Percentiles rank a stretch among this genome's conserved stretches.
These are phyloP conservation scores for Filobasidium uniguttulatum DNA, from an alignment of 1,284 basidiomycete species.

Conservation along the genomic window DNA sequence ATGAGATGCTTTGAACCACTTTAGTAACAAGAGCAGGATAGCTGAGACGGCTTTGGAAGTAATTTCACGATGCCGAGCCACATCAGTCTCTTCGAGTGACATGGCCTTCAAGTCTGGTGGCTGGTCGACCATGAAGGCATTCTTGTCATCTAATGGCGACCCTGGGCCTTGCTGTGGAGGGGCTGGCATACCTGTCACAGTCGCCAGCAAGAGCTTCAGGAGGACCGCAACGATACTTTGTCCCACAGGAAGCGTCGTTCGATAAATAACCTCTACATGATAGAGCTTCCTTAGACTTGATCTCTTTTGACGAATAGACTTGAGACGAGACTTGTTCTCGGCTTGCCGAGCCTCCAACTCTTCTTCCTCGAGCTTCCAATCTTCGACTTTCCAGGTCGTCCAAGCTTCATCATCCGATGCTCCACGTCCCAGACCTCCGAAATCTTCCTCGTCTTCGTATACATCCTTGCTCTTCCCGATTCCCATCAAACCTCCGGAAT, in stretches of 20 bases:
- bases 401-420: conserved; percentile 33
- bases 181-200: conserved; percentile 59
- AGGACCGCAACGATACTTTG: conserved; percentile 79
- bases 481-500: conserved; percentile 41
- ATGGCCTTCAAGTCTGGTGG: conserved; percentile 19
- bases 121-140: not conserved
- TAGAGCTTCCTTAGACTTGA: conserved; percentile 71
- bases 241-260: conserved; percentile 61
- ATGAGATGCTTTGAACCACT: conserved; percentile 98
- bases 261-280: conserved; percentile 76
- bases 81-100: conserved; percentile 87
- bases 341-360: conserved; percentile 41
- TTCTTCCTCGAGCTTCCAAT: conserved; percentile 49
- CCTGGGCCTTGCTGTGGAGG: conserved; percentile 44
- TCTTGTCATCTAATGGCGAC: conserved; percentile 19
- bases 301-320: conserved; percentile 52
- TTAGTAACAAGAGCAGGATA: conserved; percentile 74
- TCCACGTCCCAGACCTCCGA: conserved; percentile 20
- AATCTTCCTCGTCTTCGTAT: conserved; percentile 20
- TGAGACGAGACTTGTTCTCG: conserved; percentile 45
- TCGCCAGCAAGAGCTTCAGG: conserved; percentile 73
- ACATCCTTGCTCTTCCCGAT: conserved; percentile 38
- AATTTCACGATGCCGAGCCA: conserved; percentile 90
- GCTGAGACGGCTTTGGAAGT: conserved; percentile 94
- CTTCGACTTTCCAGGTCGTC: conserved; percentile 45